These are phyloP conservation scores for Hymenoscyphus repandus DNA, from an alignment of 2,329 filamentous ascomycete genomes.

Conservation along the genomic window DNA sequence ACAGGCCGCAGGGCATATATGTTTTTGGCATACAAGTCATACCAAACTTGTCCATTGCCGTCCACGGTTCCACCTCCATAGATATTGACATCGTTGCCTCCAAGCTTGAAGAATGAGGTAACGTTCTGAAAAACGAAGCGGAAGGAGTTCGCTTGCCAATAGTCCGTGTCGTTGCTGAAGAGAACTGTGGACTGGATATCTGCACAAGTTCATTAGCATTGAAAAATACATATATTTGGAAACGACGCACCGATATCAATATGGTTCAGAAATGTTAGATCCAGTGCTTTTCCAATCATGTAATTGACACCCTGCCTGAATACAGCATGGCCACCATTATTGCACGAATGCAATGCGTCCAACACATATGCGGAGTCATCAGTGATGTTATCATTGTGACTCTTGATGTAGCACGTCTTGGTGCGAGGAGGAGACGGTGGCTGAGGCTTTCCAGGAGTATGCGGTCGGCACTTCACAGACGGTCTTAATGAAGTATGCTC, in stretches of 20 bases:
- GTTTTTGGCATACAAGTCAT: conserved; percentile 48
- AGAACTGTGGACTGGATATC: conserved; percentile 54
- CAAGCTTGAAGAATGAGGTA: conserved; percentile 62
- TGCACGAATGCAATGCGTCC: conserved; percentile 51
- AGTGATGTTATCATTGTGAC: conserved; percentile 21
- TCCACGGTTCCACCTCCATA: conserved; percentile 61
- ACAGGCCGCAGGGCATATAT: conserved; percentile 54
- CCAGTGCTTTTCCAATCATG: conserved; percentile 57
- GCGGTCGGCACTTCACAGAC: conserved; percentile 19
- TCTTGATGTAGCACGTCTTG: conserved; percentile 26
- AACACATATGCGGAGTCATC: conserved; percentile 43
- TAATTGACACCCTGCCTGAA: conserved; percentile 48
- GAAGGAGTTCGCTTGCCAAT: conserved; percentile 63
- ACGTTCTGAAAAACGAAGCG: conserved; percentile 61
- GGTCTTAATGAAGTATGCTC: conserved; percentile 24
- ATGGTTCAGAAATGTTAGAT: conserved; percentile 58
- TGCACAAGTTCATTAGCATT: conserved; percentile 20
- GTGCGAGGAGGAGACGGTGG: conserved; percentile 17
- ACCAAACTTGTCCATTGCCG: conserved; percentile 61
- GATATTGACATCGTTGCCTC: conserved; percentile 61
- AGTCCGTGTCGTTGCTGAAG: conserved; percentile 62
- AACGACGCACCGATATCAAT: conserved; percentile 51
- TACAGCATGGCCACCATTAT: conserved; percentile 57
- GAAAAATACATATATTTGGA: neutral
- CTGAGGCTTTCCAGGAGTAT: conserved; percentile 14